Evolutionary conservation across 768 basidiomycete genomes (phyloP).

Genomic region (Pholiota conissans): DNA sequence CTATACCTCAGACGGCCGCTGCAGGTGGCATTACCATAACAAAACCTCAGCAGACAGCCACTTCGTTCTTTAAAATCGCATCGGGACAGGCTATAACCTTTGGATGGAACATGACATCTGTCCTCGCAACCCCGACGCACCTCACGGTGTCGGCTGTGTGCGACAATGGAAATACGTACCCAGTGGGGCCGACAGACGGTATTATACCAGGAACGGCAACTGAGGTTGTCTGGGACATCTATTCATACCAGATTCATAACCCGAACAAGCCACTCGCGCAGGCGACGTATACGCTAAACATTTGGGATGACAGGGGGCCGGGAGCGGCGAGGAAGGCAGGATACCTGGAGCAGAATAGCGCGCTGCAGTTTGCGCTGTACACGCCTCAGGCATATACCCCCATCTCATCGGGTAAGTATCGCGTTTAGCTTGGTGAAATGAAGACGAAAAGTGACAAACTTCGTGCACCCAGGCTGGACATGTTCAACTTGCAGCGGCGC

Average conservation of each 20-base stretch:
- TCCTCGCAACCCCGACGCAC: conserved; percentile 68
- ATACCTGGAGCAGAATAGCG: conserved; percentile 65
- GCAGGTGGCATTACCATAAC: conserved; percentile 74
- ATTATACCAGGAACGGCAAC: conserved; percentile 72
- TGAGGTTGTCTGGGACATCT: conserved; percentile 78
- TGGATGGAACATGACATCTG: conserved; percentile 84
- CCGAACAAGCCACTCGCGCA: conserved; percentile 70
- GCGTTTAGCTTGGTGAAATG: background rate
- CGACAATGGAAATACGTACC: conserved; percentile 87
- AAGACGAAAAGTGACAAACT: background rate
- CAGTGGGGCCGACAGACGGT: conserved; percentile 78
- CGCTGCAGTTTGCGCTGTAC: conserved; percentile 82
- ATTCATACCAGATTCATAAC: conserved; percentile 63
- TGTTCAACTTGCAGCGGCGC: conserved; percentile 51
- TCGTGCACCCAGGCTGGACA: conserved; percentile 46
- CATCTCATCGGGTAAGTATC: conserved; percentile 36
- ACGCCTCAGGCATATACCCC: conserved; percentile 73
- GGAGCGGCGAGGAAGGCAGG: conserved; percentile 60
- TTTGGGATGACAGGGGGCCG: conserved; percentile 82
- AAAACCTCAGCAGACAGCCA: conserved; percentile 77
- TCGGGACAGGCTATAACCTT: conserved; percentile 74
- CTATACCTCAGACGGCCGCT: conserved; percentile 32
- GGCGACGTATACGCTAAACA: conserved; percentile 74
- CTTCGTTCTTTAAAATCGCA: conserved; percentile 90
- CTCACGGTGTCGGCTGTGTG: conserved; percentile 83